phyloP scores from a whole-genome alignment of 805 yeast genomes.

The Candida pseudofarinosa region DNA sequence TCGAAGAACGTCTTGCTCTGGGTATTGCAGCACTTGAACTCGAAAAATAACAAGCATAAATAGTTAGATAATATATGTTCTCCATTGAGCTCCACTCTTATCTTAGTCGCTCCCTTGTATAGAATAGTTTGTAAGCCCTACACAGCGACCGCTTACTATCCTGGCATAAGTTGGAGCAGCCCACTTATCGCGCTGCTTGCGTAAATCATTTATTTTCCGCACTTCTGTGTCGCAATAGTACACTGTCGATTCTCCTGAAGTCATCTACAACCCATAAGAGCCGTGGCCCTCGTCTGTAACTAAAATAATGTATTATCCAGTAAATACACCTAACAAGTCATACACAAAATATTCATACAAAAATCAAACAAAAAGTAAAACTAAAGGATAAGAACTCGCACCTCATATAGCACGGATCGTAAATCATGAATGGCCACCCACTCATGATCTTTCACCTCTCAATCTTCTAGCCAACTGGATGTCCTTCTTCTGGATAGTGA shows the following conservation, averaged over 20 bases:
- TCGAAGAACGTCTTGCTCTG: neutral
- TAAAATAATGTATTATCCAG: neutral
- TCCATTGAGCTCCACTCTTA: too few relatives aligned
- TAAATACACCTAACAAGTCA: neutral
- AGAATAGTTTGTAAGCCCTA: too few relatives aligned
- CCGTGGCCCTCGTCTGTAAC: too few relatives aligned
- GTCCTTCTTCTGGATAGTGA: conserved; percentile 97
- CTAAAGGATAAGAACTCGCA: neutral
- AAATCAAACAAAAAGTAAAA: neutral
- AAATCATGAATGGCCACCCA: conserved; percentile 3
- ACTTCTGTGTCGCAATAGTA: too few relatives aligned
- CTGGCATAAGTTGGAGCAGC: too few relatives aligned
- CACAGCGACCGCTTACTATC: too few relatives aligned
- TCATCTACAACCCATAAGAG: too few relatives aligned
- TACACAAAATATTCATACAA: neutral
- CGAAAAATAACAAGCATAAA: neutral
- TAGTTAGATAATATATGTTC: neutral
- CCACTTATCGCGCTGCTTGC: too few relatives aligned
- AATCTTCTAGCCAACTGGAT: conserved; percentile 97
- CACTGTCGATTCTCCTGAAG: too few relatives aligned
- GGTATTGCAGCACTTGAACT: neutral
- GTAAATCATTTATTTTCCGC: too few relatives aligned
- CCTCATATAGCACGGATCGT: neutral
- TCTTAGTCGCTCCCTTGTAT: too few relatives aligned
- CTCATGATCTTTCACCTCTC: conserved; percentile 89